phyloP scores from a whole-genome alignment of 2,329 filamentous ascomycete genomes.

The Amphichorda felina region DNA sequence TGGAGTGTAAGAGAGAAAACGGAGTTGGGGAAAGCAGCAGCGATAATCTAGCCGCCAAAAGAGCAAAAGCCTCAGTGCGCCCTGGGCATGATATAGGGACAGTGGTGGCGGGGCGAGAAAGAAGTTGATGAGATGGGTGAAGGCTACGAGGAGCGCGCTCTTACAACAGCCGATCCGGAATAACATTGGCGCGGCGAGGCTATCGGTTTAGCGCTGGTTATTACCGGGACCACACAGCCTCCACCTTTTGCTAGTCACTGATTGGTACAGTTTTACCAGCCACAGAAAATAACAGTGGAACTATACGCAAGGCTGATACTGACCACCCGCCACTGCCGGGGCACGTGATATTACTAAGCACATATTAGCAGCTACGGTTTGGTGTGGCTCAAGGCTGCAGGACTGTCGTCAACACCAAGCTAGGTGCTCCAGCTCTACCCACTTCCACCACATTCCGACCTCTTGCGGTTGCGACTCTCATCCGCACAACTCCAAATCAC shows the following conservation, averaged over 20 bases:
- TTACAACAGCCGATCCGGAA: conserved; percentile 11
- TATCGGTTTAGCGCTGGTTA: not conserved
- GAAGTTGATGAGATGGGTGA: conserved; percentile 1
- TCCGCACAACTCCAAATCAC: conserved; percentile 5
- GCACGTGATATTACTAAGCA: conserved; percentile 10
- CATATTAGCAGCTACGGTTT: not conserved
- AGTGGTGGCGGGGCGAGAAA: conserved; percentile 3
- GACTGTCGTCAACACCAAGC: conserved; percentile 18
- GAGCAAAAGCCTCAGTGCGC: not conserved
- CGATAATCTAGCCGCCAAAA: not conserved
- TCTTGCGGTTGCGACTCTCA: not conserved
- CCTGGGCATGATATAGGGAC: conserved; percentile 9
- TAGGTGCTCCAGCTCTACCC: conserved; percentile 3
- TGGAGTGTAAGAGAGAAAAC: conserved; percentile 1
- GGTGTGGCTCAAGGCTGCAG: conserved; percentile 15
- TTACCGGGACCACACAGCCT: no score
- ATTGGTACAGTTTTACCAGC: not conserved
- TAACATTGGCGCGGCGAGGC: conserved; percentile 15
- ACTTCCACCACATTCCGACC: conserved; percentile 1
- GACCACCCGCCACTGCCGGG: not conserved
- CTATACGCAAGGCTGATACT: not conserved
- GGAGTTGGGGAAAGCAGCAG: not conserved
- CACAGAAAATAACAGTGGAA: not conserved
- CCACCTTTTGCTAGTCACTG: no score
- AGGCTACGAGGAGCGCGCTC: conserved; percentile 2